phyloP scores from a whole-genome alignment of 1,139 yeast genomes.

The Scheffersomyces parashehatae region DNA sequence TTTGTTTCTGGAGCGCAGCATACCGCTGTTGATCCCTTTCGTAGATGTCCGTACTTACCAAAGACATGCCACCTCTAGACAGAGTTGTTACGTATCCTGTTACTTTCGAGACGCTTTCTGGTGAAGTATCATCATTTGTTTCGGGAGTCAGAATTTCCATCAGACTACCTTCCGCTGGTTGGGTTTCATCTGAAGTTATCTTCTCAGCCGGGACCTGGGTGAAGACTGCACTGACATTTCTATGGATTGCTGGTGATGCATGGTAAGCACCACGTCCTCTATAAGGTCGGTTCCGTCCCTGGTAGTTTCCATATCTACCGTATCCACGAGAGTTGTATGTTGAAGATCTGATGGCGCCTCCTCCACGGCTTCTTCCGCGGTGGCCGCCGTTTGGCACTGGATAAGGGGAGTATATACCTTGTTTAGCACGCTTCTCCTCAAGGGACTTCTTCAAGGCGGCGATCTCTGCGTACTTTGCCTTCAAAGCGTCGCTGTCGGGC shows the following conservation, averaged over 20 bases:
- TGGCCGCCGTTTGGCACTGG: neutral
- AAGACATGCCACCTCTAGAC: conserved; percentile 36
- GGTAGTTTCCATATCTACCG: conserved; percentile 10
- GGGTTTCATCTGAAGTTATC: neutral
- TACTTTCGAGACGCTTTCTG: neutral
- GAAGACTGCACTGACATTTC: conserved; percentile 29
- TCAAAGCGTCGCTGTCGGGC: conserved; percentile 18
- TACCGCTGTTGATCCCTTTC: conserved; percentile 28
- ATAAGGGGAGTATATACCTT: neutral
- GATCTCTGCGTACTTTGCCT: conserved; percentile 34
- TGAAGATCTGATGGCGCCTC: conserved; percentile 4
- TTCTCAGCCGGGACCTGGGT: no score
- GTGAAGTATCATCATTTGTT: neutral
- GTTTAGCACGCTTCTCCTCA: conserved; percentile 14
- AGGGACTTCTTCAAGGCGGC: conserved; percentile 33
- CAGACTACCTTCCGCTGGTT: neutral
- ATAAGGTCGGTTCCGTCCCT: conserved; percentile 7
- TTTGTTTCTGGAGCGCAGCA: conserved; percentile 12
- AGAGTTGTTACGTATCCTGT: conserved; percentile 20
- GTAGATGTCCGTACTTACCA: conserved; percentile 35
- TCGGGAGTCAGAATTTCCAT: neutral
- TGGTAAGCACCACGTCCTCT: conserved; percentile 8
- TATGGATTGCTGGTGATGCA: conserved; percentile 6
- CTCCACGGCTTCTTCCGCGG: neutral
- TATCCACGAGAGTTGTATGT: neutral